Conservation (phyloP, 257 asterid genomes). For the Verbascum thapsus region DNA sequence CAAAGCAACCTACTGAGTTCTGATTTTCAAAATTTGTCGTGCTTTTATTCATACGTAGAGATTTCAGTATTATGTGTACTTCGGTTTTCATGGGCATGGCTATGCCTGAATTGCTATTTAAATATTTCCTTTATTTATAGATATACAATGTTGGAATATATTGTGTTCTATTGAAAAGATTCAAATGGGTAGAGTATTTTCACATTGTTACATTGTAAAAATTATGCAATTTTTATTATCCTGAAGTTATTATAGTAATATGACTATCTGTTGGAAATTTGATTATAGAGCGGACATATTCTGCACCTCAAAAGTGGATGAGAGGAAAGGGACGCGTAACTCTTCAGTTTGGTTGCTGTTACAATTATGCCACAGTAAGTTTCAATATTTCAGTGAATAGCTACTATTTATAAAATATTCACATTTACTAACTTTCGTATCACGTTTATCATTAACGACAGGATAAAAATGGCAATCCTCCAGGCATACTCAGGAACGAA, state of each 20-base stretch:
- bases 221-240: neutral
- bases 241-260: neutral
- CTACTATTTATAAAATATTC: constrained; percentile 5
- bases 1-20: too few species aligned
- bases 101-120: too few species aligned
- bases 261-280: constrained; percentile 19
- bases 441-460: constrained; percentile 27
- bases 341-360: constrained; percentile 90
- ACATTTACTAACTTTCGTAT: constrained; percentile 1
- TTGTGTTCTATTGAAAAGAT: neutral
- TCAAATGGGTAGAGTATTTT: constrained; percentile 1
- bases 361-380: constrained; percentile 70
- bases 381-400: neutral
- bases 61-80: too few species aligned
- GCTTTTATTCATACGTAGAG: too few species aligned
- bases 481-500: constrained; percentile 70
- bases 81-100: too few species aligned
- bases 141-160: neutral
- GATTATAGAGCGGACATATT: constrained; percentile 63
- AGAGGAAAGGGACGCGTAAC: constrained; percentile 86
- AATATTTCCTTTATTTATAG: too few species aligned
- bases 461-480: constrained; percentile 86
- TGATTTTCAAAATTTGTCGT: too few species aligned
- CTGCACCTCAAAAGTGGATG: constrained; percentile 91
- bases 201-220: constrained; percentile 5